Percentiles rank a stretch among this genome's conserved stretches.
Evolutionary conservation across 1,284 basidiomycete genomes (phyloP).

Genomic region (Pyrrhoderma lamaoense): DNA sequence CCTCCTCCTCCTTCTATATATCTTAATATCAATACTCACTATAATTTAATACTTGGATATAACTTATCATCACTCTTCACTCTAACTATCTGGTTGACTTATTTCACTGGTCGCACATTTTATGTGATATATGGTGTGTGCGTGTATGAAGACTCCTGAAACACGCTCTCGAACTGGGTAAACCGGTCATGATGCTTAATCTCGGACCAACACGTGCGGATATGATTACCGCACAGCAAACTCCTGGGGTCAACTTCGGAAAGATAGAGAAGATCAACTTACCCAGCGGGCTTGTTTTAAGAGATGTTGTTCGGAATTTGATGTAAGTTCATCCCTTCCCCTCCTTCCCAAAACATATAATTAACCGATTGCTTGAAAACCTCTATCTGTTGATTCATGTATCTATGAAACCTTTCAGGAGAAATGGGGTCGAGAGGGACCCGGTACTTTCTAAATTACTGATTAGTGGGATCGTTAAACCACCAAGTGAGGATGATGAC

Average conservation of each 20-base stretch:
- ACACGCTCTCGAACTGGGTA: slow-evolving; percentile 66
- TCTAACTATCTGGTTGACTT: not conserved
- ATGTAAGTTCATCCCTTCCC: slow-evolving; percentile 40
- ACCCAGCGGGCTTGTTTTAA: slow-evolving; percentile 60
- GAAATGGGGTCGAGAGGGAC: slow-evolving; percentile 33
- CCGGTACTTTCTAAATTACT: slow-evolving; percentile 42
- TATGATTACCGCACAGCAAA: slow-evolving; percentile 33
- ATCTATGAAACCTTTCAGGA: slow-evolving; percentile 27
- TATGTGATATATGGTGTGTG: no score
- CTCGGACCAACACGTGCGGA: slow-evolving; percentile 84
- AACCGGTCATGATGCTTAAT: slow-evolving; percentile 77
- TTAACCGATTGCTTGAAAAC: no score
- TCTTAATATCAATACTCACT: no score
- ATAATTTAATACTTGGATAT: no score
- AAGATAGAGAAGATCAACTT: slow-evolving; percentile 70
- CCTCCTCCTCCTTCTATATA: no score
- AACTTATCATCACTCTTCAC: no score
- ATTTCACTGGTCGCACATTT: slow-evolving; percentile 1
- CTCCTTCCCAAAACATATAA: not conserved
- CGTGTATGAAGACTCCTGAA: slow-evolving; percentile 63
- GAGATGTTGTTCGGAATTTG: slow-evolving; percentile 48
- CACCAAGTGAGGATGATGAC: slow-evolving; percentile 36
- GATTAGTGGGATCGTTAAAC: slow-evolving; percentile 44
- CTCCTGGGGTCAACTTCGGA: no score
- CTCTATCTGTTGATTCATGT: no score